These are phyloP conservation scores for Aspergillus calidoustus DNA, from an alignment of 2,329 filamentous ascomycete genomes.

Conservation along the genomic window DNA sequence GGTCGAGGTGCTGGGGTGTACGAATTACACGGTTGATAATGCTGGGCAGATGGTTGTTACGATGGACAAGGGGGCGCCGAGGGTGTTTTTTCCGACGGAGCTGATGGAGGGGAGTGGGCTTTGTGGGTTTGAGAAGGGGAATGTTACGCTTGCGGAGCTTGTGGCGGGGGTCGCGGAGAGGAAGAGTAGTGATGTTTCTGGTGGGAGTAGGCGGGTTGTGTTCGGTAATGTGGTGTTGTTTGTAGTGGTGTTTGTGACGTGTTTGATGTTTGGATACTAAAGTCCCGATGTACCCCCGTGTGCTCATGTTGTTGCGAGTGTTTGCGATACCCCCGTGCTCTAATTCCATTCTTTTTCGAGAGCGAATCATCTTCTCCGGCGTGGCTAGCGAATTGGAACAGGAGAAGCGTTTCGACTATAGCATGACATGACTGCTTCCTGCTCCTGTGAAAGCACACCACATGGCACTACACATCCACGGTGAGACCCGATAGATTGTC, in stretches of 20 bases:
- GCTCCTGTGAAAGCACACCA: no score
- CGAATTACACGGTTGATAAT: constrained; percentile 31
- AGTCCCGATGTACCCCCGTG: no score
- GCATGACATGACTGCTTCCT: no score
- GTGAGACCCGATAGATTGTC: no score
- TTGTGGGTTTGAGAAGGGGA: constrained; percentile 28
- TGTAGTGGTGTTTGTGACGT: not conserved
- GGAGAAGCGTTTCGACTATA: no score
- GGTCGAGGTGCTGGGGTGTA: constrained; percentile 35
- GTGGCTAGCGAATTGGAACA: no score
- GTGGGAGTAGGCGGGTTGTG: not conserved
- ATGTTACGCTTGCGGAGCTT: constrained; percentile 11
- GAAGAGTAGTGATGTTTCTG: not conserved
- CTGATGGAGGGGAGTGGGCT: constrained; percentile 38
- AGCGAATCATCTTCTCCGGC: no score
- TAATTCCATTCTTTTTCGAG: no score
- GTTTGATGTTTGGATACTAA: no score
- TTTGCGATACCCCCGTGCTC: not conserved
- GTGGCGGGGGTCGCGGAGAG: not conserved
- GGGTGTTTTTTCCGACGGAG: constrained; percentile 34
- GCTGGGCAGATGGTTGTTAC: constrained; percentile 28
- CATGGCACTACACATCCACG: no score
- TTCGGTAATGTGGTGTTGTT: not conserved
- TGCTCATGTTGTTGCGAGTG: not conserved
- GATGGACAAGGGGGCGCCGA: constrained; percentile 37